These are phyloP conservation scores for Pterocarpus macrocarpus DNA, from an alignment of 306 rosid species.

Conservation along the genomic window DNA sequence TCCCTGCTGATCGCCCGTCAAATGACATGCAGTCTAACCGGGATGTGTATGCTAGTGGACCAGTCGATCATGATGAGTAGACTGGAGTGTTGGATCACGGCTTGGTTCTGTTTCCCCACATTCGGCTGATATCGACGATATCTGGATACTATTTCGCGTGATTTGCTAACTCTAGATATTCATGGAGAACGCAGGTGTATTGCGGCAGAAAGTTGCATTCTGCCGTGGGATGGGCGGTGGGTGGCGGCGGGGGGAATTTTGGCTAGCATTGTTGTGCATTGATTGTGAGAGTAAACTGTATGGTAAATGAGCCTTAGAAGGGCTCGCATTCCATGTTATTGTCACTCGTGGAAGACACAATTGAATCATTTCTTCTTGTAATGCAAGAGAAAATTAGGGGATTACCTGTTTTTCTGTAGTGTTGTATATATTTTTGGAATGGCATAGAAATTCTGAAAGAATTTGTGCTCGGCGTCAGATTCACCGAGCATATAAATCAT, in stretches of 20 bases:
- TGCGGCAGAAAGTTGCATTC: constrained; percentile 46
- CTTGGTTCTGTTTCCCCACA: constrained; percentile 45
- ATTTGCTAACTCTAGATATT: constrained; percentile 8
- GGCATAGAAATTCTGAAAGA: constrained; percentile 31
- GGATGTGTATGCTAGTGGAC: constrained; percentile 67
- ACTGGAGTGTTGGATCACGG: constrained; percentile 30
- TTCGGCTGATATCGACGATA: constrained; percentile 47
- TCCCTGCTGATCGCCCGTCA: constrained; percentile 91
- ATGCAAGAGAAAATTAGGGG: constrained; percentile 15
- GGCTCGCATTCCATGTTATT: constrained; percentile 52
- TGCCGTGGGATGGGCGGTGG: background rate
- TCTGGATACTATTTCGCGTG: constrained; percentile 44
- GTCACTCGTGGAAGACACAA: constrained; percentile 33
- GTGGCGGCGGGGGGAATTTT: constrained; percentile 59
- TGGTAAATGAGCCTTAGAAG: constrained; percentile 70
- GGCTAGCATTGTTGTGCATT: constrained; percentile 68
- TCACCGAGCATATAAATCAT: constrained; percentile 44
- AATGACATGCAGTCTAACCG: constrained; percentile 75
- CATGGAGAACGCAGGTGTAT: constrained; percentile 15
- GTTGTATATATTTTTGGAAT: constrained; percentile 60
- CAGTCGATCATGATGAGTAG: constrained; percentile 66
- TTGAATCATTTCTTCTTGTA: constrained; percentile 59
- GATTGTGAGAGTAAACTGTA: constrained; percentile 72
- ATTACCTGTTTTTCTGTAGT: constrained; percentile 65
- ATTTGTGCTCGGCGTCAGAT: constrained; percentile 42